Conservation (phyloP, 202 grass and related monocot species). For the Panicum hallii region DNA sequence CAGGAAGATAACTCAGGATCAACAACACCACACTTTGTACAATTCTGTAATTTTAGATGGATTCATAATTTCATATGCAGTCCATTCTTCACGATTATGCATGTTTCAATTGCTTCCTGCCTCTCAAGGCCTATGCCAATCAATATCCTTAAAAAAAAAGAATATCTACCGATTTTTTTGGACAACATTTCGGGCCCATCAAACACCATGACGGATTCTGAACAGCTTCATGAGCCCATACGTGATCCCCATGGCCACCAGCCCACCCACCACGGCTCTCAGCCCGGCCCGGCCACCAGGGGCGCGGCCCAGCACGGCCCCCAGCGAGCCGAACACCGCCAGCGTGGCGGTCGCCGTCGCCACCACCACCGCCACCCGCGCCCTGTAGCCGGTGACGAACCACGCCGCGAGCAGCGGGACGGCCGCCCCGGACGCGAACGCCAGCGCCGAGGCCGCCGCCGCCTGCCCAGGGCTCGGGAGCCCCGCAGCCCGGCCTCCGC, state of each 20-base stretch:
- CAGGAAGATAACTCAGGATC: background rate
- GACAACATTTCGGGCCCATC: conserved; percentile 5
- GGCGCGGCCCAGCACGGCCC: conserved; percentile 49
- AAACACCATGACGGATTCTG: conserved; percentile 37
- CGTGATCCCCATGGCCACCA: conserved; percentile 66
- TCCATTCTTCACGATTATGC: background rate
- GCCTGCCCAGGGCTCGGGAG: conserved; percentile 55
- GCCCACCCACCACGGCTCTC: conserved; percentile 59
- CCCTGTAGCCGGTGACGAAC: conserved; percentile 55
- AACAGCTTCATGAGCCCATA: conserved; percentile 71
- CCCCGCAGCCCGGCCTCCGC: background rate
- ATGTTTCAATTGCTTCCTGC: background rate
- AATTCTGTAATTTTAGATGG: background rate
- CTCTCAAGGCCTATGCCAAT: background rate
- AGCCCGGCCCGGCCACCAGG: conserved; percentile 45
- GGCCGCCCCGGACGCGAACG: conserved; percentile 57
- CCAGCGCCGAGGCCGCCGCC: conserved; percentile 62
- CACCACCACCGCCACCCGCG: conserved; percentile 48
- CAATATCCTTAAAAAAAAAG: background rate
- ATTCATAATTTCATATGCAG: too few species aligned
- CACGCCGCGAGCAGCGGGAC: conserved; percentile 63
- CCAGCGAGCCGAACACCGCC: conserved; percentile 47
- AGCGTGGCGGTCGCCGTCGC: conserved; percentile 48
- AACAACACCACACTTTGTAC: background rate
- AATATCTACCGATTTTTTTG: background rate